Percentiles rank a stretch among this genome's conserved stretches.
These are phyloP conservation scores for Trypanosoma mega DNA, from an alignment of 208 protist genomes.

Conservation along the genomic window DNA sequence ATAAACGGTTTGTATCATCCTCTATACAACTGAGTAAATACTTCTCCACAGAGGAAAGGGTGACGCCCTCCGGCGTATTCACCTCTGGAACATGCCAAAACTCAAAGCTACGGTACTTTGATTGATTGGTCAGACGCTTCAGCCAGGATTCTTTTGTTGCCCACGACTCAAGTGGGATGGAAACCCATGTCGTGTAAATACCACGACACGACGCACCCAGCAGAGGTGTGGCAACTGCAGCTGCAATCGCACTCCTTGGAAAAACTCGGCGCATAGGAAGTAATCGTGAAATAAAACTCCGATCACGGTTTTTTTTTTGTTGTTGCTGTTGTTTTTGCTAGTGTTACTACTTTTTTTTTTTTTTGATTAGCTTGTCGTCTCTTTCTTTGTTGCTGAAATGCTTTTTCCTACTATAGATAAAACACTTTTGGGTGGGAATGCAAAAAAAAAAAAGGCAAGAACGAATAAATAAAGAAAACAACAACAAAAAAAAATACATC, in stretches of 20 bases:
- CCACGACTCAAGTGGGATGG: slow-evolving; percentile 58
- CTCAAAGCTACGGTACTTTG: slow-evolving; percentile 82
- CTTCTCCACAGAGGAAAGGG: slow-evolving; percentile 58
- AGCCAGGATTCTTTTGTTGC: slow-evolving; percentile 67
- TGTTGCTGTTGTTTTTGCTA: slow-evolving; percentile 3
- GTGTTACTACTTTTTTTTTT: neutral
- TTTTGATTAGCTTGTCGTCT: slow-evolving; percentile 14
- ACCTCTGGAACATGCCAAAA: slow-evolving; percentile 84
- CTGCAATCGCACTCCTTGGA: slow-evolving; percentile 8
- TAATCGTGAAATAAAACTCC: neutral
- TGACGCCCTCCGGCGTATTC: slow-evolving; percentile 37
- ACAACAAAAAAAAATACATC: too few species aligned
- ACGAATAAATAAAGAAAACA: too few species aligned
- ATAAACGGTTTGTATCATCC: slow-evolving; percentile 79
- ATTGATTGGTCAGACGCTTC: slow-evolving; percentile 71
- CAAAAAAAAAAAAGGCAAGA: too few species aligned
- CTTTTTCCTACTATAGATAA: too few species aligned
- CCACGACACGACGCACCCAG: slow-evolving; percentile 29
- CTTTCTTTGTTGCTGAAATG: neutral
- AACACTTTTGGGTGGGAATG: too few species aligned
- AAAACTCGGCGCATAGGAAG: slow-evolving; percentile 36
- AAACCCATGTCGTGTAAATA: slow-evolving; percentile 86
- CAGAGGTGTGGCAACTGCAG: slow-evolving; percentile 11
- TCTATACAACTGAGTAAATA: slow-evolving; percentile 85
- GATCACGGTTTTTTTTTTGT: slow-evolving; percentile 1